phyloP scores from a whole-genome alignment of 2,329 filamentous ascomycete genomes.

The Xylaria sp. region DNA sequence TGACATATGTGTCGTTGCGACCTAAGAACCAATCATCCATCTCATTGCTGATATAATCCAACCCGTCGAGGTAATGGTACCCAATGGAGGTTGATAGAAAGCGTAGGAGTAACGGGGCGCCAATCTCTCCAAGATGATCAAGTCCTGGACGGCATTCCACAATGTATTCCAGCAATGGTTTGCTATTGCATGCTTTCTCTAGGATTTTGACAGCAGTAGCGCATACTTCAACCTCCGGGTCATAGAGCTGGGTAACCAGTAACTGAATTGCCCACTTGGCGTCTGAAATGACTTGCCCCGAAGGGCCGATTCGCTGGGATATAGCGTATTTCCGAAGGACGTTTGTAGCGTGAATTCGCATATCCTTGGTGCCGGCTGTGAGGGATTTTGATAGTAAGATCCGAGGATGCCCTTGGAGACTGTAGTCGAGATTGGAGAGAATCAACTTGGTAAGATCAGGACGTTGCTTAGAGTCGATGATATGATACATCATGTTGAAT shows the following conservation, averaged over 20 bases:
- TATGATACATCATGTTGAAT: constrained; percentile 99
- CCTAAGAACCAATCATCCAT: constrained; percentile 99
- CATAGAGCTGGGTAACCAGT: constrained; percentile 97
- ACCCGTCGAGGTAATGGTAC: constrained; percentile 94
- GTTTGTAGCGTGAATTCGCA: constrained; percentile 90
- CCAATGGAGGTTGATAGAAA: constrained; percentile 97
- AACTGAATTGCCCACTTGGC: constrained; percentile 97
- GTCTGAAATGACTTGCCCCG: constrained; percentile 65
- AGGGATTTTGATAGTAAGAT: constrained; percentile 94
- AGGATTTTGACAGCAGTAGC: constrained; percentile 96
- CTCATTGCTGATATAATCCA: constrained; percentile 99
- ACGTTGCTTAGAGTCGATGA: constrained; percentile 89
- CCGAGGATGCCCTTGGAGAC: constrained; percentile 85
- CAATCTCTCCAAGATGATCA: constrained; percentile 96
- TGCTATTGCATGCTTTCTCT: constrained; percentile 96
- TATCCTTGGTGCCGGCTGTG: constrained; percentile 90
- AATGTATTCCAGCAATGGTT: constrained; percentile 91
- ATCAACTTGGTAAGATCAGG: constrained; percentile 92
- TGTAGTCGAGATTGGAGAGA: constrained; percentile 92
- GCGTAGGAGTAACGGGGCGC: constrained; percentile 88
- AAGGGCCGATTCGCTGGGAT: constrained; percentile 55
- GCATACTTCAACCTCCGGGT: constrained; percentile 96
- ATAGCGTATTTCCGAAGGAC: constrained; percentile 88
- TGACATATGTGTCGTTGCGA: constrained; percentile 95
- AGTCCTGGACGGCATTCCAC: constrained; percentile 95